Evolutionary conservation across 2,329 filamentous ascomycete species (phyloP), one percentile per base, ranked within the genome.

Genomic region (Beauveria scarabaeidicola): DNA sequence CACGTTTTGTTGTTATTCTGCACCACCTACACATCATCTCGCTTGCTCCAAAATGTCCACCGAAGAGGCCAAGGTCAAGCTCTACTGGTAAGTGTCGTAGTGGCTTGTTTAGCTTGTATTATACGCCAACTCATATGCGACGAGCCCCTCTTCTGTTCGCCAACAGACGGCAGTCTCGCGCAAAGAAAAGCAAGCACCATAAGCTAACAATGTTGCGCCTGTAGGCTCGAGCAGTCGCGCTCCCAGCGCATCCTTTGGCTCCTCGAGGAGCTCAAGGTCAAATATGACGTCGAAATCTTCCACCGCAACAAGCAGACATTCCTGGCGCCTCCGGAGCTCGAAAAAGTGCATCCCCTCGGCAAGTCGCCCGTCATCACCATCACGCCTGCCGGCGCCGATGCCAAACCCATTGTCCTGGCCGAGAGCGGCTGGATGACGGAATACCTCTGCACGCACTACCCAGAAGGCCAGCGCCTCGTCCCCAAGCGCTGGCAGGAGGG

Each of bases 221-320:
- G n/a, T 65, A 95, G 91, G 91, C 87, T 96, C 62, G 83, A 93
- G 66, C 79, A 88, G 66, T 95, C 91, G 59, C 88, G 91, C 65
- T 85, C 89, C 13, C 90, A 95, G 72, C 85, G 90, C 63, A 88
- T 93, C 61, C 77, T 94, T 48, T 96, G 90, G 89, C 85, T 96
- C 7, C 82, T 96, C 47, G 89, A 94, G 70, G 90, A 93, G 72
- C 85, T 94, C 63, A 81, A 88, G 47, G 73, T 96, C 38, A 81
- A 87, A 29, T 96, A 96, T 74, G 84, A 92, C 63, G 75, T 97
- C 61, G 84, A 93, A 68, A 80, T 88, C 58, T 94, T 88, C 79
- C 90, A 90, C 72, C 87, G 92, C 57, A 70, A 78, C 63, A 75
- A 73, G 59, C 68, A 76, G 60, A 81, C 87, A 59, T 81, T 77